Base-by-base conservation (phyloP, 192 early-diverging fungal genomes). In the Coemansia erecta region DNA sequence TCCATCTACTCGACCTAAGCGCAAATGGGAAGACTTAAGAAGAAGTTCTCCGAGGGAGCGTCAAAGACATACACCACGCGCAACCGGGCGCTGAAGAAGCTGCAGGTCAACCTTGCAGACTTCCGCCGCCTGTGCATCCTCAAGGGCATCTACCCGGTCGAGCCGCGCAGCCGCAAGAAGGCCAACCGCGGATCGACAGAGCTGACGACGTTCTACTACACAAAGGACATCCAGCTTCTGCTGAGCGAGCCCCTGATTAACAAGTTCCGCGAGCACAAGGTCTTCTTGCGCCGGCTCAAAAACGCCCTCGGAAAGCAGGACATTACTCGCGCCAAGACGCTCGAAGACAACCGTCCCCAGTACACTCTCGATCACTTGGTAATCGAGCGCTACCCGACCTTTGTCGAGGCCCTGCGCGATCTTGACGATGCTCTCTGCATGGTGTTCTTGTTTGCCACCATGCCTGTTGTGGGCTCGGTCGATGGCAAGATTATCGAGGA, bases 341-440 rank as follows among this genome's bases (percentile, higher is more conserved):
- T 98, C 33, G 82, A 91, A 41, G 80, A 85, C 31, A 82, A 86
- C 65, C 86, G 84, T 53, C 97, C 97, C 4, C 81, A 87, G 60
- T 95, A 93, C 72, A 90, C 83, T 15, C 80, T 98, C 53, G 91
- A 99, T 68, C 95, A 97, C 58, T 80, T 99, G 63, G 87, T 99
- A 63, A 90, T 91, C 56, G 97, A 99, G 78, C 85, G 93, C 75
- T 98, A 98, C 80, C 95, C 95, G 42, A 84, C 91, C 14, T 98
- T 98, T 69, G 81, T 82, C 42, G 93, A 96, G 77, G 95, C 95
- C 9, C 77, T 97, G 42, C 85, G 92, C 46, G 97, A 99, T 68
- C 75, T 99, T 28, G 94, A 97, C 81, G 97, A 99, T 72, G 95
- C 94, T n/a, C 82, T 99, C 39, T 97, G 91, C 61, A 94, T 99